Evolutionary conservation across 148 eudicot species (phyloP).

Genomic region (Limonium bicolor): DNA sequence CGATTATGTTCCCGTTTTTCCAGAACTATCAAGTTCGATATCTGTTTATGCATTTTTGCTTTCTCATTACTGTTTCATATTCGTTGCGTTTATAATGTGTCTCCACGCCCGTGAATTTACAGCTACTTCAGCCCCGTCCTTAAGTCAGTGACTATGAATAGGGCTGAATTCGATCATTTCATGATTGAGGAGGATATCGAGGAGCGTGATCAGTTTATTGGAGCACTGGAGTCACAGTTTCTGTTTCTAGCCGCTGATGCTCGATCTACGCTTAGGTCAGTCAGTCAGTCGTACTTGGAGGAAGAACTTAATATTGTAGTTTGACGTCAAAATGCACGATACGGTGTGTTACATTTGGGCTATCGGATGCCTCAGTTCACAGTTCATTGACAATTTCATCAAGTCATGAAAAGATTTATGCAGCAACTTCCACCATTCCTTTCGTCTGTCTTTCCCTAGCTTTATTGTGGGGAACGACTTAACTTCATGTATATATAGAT

Average conservation of each 20-base stretch:
- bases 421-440: too few species aligned
- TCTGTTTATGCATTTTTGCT: neutral
- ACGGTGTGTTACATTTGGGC: too few species aligned
- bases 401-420: too few species aligned
- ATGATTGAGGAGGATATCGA: constrained; percentile 68
- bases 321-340: too few species aligned
- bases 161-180: constrained; percentile 32
- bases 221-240: constrained; percentile 63
- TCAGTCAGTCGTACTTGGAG: neutral
- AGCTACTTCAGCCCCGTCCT: constrained; percentile 86
- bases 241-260: constrained; percentile 97
- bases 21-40: too few species aligned
- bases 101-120: constrained; percentile 4
- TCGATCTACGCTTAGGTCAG: constrained; percentile 71
- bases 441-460: too few species aligned
- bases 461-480: too few species aligned
- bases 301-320: too few species aligned
- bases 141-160: constrained; percentile 44
- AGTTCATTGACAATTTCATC: too few species aligned
- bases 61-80: too few species aligned
- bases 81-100: neutral
- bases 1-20: neutral
- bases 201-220: constrained; percentile 60
- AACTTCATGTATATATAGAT: too few species aligned
- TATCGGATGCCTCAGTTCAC: too few species aligned